These are phyloP conservation scores for Arachis hypogaea DNA, from an alignment of 306 rosid species.

Conservation along the genomic window DNA sequence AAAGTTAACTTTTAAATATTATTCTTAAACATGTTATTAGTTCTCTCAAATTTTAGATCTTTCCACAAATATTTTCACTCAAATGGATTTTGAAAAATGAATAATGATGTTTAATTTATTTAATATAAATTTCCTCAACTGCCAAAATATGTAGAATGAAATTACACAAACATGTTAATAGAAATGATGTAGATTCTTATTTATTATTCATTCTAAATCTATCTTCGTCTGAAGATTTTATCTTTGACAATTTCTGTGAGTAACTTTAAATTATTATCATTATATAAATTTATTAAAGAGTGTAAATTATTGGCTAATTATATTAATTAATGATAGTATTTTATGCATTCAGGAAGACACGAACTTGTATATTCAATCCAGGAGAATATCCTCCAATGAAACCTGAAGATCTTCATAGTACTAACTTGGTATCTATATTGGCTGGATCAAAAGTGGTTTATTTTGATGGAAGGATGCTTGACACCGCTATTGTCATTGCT, in stretches of 20 bases:
- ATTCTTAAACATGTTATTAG: no score
- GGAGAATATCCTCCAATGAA: slow-evolving; percentile 87
- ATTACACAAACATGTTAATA: slow-evolving; percentile 16
- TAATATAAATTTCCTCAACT: not conserved
- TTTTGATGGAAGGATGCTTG: slow-evolving; percentile 73
- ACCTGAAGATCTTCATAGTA: slow-evolving; percentile 64
- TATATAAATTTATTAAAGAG: slow-evolving; percentile 13
- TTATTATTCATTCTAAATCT: not conserved
- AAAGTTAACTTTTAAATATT: no score
- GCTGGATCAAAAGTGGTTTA: slow-evolving; percentile 76
- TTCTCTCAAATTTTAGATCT: no score
- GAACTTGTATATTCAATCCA: slow-evolving; percentile 84
- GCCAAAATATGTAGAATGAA: not conserved
- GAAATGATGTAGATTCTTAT: not conserved
- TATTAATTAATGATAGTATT: slow-evolving; percentile 33
- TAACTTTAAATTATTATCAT: not conserved
- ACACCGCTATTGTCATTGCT: slow-evolving; percentile 79
- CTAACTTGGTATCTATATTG: slow-evolving; percentile 63
- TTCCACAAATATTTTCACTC: slow-evolving; percentile 17
- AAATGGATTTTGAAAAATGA: not conserved
- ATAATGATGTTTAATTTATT: not conserved
- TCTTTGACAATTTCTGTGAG: not conserved
- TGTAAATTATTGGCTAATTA: not conserved
- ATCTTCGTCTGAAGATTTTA: slow-evolving; percentile 6
- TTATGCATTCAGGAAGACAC: slow-evolving; percentile 74